Evolutionary conservation across 176 grass and related monocot genomes (phyloP).

Genomic region (Lolium multiflorum): DNA sequence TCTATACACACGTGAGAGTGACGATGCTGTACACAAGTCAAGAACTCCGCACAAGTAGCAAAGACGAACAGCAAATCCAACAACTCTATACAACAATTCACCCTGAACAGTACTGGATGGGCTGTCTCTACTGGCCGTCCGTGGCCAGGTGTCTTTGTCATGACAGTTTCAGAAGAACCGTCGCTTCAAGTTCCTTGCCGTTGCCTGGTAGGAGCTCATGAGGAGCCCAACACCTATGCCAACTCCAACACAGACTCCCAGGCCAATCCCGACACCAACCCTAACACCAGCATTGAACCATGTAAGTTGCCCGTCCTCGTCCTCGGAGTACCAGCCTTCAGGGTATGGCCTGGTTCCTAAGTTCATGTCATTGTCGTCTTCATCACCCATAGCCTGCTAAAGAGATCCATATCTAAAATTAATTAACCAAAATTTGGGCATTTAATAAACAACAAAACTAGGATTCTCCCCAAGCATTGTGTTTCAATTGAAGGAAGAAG

Average conservation of each 20-base stretch:
- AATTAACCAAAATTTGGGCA: constrained; percentile 4
- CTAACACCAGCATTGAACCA: constrained; percentile 98
- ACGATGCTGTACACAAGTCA: not conserved
- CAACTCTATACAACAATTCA: constrained; percentile 38
- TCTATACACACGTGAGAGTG: constrained; percentile 12
- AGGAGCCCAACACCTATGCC: constrained; percentile 95
- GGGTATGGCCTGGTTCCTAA: constrained; percentile 60
- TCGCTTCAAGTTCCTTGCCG: constrained; percentile 76
- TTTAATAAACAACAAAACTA: not conserved
- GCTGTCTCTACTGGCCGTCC: not conserved
- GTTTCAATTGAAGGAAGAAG: not conserved
- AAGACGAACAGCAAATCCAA: constrained; percentile 30
- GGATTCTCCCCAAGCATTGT: not conserved
- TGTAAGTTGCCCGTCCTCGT: constrained; percentile 75
- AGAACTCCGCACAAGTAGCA: constrained; percentile 32
- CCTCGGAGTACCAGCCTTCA: constrained; percentile 68
- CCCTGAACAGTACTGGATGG: not conserved
- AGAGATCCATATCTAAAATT: not conserved
- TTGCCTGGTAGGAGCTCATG: constrained; percentile 90
- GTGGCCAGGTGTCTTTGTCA: not conserved
- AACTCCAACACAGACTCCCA: constrained; percentile 91
- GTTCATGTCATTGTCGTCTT: constrained; percentile 45
- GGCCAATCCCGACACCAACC: constrained; percentile 86
- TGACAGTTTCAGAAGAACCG: constrained; percentile 66
- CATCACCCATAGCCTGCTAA: constrained; percentile 50